phyloP scores from a whole-genome alignment of 345 rosid genomes.

The Viola odorata region DNA sequence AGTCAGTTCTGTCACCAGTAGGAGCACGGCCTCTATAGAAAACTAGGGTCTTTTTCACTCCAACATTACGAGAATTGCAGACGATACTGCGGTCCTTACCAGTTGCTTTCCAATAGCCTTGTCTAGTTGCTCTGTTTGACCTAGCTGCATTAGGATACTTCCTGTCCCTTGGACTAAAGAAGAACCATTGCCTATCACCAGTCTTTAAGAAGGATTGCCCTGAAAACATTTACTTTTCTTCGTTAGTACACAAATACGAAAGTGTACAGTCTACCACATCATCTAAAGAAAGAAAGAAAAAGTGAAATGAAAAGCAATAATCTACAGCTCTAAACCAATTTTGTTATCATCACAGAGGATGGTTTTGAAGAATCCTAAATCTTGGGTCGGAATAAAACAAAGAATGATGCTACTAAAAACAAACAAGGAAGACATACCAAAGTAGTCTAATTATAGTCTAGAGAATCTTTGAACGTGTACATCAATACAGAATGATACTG shows the following conservation, averaged over 20 bases:
- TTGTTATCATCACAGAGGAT: no score
- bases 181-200: slow-evolving; percentile 93
- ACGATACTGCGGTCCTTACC: slow-evolving; percentile 66
- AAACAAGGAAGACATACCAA: no score
- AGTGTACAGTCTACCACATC: no score
- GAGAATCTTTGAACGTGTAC: no score
- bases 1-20: slow-evolving; percentile 69
- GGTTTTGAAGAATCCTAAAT: no score
- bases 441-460: no score
- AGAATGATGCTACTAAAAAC: no score
- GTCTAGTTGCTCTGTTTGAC: slow-evolving; percentile 65
- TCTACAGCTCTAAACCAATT: no score
- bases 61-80: slow-evolving; percentile 52
- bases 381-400: no score
- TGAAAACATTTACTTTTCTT: slow-evolving; percentile 13
- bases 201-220: slow-evolving; percentile 60
- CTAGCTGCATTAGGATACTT: slow-evolving; percentile 91
- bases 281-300: no score
- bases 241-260: background rate
- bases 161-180: slow-evolving; percentile 75
- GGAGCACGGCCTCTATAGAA: slow-evolving; percentile 85
- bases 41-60: slow-evolving; percentile 81
- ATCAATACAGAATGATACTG: no score
- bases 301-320: no score
- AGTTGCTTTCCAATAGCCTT: slow-evolving; percentile 90